Conservation (phyloP, 257 asterid species). For the Lycium barbarum region DNA sequence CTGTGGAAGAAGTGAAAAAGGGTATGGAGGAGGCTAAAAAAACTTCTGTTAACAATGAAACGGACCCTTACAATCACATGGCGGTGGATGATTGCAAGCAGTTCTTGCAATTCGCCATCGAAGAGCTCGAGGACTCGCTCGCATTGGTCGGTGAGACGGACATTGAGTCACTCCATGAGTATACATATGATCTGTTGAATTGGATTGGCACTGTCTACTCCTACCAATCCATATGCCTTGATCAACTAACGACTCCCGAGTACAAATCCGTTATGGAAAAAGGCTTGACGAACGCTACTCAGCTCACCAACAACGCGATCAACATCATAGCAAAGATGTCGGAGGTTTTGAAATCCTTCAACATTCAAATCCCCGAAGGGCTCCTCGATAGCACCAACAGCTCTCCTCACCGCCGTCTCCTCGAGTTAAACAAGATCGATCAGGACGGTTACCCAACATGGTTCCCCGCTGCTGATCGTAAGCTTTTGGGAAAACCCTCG, state of each 20-base stretch:
- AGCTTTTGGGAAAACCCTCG: slow-evolving; percentile 42
- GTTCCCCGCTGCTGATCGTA: slow-evolving; percentile 63
- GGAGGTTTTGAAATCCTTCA: slow-evolving; percentile 49
- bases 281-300: slow-evolving; percentile 53
- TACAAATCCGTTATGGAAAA: slow-evolving; percentile 48
- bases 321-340: slow-evolving; percentile 53
- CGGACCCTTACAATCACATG: slow-evolving; percentile 44
- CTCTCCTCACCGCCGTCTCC: slow-evolving; percentile 40
- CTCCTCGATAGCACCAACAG: background rate
- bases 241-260: slow-evolving; percentile 47
- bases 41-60: slow-evolving; percentile 33
- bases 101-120: slow-evolving; percentile 52
- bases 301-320: slow-evolving; percentile 71
- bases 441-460: slow-evolving; percentile 58
- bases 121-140: slow-evolving; percentile 49
- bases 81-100: slow-evolving; percentile 71
- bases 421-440: slow-evolving; percentile 32
- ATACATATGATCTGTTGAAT: slow-evolving; percentile 51
- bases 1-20: slow-evolving; percentile 48
- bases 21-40: slow-evolving; percentile 40
- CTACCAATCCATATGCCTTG: slow-evolving; percentile 57
- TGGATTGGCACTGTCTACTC: slow-evolving; percentile 57
- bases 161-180: slow-evolving; percentile 41
- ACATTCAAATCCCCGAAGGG: slow-evolving; percentile 15
- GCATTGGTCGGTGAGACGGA: slow-evolving; percentile 44